Evolutionary conservation across 2,329 filamentous ascomycete genomes (phyloP), one percentile per base, ranked within the genome.

Genomic region (Leptographium radiaticola): DNA sequence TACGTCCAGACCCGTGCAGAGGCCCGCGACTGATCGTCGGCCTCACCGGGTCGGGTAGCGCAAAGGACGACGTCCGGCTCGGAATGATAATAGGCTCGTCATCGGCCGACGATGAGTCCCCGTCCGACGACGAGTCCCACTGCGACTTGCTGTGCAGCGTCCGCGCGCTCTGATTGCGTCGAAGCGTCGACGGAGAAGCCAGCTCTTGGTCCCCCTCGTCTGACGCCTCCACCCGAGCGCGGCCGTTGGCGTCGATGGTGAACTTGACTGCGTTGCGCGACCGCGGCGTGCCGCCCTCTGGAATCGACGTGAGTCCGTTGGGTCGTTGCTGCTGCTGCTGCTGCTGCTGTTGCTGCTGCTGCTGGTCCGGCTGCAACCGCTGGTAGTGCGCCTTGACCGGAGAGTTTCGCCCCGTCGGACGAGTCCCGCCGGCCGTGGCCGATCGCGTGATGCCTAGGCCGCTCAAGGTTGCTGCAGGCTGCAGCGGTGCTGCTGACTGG

Each of bases 1-100:
- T 77, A 31, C 71, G 69, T 52, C 71, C 70, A 2, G 58, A 59
- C n/a, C 45, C 36, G 58, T 75, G 71, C 36, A 75, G 73, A 25
- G 75, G 71, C 45, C 73, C 71, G 2, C 70, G 70, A 9, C 66
- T 60, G 2, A 73, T 70, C 4, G 66, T 61, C 6, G 76, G 73
- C 57, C 72, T 75, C 34, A 70, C 66, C 0, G 77, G 75, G 53
- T 79, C 75, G 0, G 77, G 77, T 9, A 80, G 65, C 2, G 73
- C 75, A 63, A 82, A 83, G 0, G 80, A 83, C 5, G 71, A 70
- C 56, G 73, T 78, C 45, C 79, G 72, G 62, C 79, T 83, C 34
- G 80, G 80, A 42, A 84, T 79, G 50, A 83, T 73, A 56, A 84
- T 83, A 13, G 78, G 79, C 54, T 84, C 81, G 53, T 84, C 80